Evolutionary conservation across 805 yeast species (phyloP).

Genomic region (Yarrowia sp.): DNA sequence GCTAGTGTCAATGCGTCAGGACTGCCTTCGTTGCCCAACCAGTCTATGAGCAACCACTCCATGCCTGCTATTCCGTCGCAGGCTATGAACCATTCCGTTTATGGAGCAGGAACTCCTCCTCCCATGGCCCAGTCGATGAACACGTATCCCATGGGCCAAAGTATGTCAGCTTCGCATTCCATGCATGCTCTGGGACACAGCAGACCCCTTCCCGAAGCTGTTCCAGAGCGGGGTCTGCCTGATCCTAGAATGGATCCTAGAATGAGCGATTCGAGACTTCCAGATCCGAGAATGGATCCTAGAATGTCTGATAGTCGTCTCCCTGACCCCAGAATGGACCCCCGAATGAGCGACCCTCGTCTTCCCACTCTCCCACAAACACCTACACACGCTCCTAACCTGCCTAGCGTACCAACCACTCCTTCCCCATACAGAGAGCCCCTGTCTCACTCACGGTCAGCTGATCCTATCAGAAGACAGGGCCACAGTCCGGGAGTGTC

Average conservation of each 20-base stretch:
- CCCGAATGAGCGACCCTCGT: neutral
- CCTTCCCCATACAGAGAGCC: slow-evolving; percentile 30
- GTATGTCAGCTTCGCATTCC: slow-evolving; percentile 5
- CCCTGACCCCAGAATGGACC: slow-evolving; percentile 6
- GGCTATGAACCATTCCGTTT: slow-evolving; percentile 19
- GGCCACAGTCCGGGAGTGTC: neutral
- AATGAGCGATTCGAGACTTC: neutral
- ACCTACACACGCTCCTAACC: neutral
- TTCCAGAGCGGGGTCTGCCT: slow-evolving; percentile 27
- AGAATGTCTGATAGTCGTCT: neutral
- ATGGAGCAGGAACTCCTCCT: slow-evolving; percentile 23
- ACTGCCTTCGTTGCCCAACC: slow-evolving; percentile 21
- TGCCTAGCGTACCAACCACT: neutral
- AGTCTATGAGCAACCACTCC: slow-evolving; percentile 7
- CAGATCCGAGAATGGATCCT: neutral
- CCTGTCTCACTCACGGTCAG: slow-evolving; percentile 11
- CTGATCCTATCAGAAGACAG: slow-evolving; percentile 25
- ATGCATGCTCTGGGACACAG: slow-evolving; percentile 17
- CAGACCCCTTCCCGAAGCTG: slow-evolving; percentile 34
- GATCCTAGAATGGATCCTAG: slow-evolving; percentile 5
- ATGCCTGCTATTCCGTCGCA: slow-evolving; percentile 8
- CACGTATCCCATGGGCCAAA: slow-evolving; percentile 9
- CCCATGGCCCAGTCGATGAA: neutral
- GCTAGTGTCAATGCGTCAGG: slow-evolving; percentile 3
- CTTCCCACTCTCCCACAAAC: too few species aligned